Base-by-base conservation (phyloP, 495 filamentous ascomycete species). In the Podospora tetraspora region DNA sequence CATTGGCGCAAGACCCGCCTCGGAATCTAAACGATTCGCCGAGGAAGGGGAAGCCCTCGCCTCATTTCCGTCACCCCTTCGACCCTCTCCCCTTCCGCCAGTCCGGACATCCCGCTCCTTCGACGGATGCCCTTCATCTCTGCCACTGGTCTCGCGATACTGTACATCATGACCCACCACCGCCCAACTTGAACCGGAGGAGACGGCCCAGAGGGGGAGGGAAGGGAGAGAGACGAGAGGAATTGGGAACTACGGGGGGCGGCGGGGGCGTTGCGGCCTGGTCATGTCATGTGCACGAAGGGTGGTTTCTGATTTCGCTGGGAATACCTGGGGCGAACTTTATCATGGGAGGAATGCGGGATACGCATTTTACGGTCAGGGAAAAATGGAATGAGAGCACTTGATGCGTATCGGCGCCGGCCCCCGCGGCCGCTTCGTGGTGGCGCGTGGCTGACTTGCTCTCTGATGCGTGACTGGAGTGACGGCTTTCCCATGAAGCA, bases 1-100 rank as follows among this genome's bases (percentile, higher is more conserved):
- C 95, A 99, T 85, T 99, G 95, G 95, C 92, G 95, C 85, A 97
- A 99, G 93, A 98, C 95, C 80, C 91, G 95, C 76, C 91, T 99
- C 85, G 94, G 94, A 74, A 93, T 99, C 83, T 99, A 92, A 86
- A 66, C 57, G 52, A 61, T 66, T 63, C 29, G 57, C 24, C 59
- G 66, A 69, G 60, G 62, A 37, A 57, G 32, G 52, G 56, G 64
- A 30, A 59, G 43, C 43, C 43, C 43, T 52, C 43, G 43, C n/a
- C 43, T n/a, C 43, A 52, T n/a, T 52, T 8, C 43, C 43, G 43
- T 0, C 16, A 52, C 1, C 43, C 43, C 43, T n/a, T 52, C 43
- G 43, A 52, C 43, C 43, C 19, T 52, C 19, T n/a, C 19, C 37
- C 43, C 43, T n/a, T n/a, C 19, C 19, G 43, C 43, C 43, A 52